A percentile compares a stretch with the other conserved stretches of the same genome.
Conservation (phyloP, 176 grass and related monocot genomes). For the Themeda triandra region DNA sequence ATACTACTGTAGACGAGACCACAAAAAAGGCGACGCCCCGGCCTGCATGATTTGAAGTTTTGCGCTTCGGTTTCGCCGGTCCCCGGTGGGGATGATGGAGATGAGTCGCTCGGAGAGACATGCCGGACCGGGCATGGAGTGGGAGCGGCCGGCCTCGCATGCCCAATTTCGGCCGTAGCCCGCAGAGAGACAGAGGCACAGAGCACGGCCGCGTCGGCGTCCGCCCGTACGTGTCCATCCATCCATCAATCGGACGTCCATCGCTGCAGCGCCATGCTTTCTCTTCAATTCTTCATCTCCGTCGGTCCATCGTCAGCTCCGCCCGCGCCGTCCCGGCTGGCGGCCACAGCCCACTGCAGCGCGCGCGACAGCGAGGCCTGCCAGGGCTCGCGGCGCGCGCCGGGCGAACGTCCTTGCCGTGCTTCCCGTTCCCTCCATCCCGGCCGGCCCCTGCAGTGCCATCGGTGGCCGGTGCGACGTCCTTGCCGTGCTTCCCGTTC, state of each 20-base stretch:
- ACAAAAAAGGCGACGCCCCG: background rate
- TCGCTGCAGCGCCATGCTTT: background rate
- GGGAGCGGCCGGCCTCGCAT: background rate
- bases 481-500: no score
- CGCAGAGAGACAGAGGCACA: background rate
- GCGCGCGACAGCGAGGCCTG: conserved; percentile 2
- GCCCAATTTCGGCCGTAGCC: background rate
- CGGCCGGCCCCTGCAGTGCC: background rate
- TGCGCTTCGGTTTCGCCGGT: background rate
- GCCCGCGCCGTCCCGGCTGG: background rate
- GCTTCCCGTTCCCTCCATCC: background rate
- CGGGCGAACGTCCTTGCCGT: background rate
- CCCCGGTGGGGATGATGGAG: background rate
- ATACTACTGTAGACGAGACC: no score
- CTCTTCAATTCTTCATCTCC: background rate
- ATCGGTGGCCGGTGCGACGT: background rate
- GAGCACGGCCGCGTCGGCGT: background rate
- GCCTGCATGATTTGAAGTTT: background rate
- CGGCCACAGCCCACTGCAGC: background rate
- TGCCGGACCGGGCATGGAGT: background rate
- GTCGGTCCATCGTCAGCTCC: background rate
- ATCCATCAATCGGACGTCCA: background rate
- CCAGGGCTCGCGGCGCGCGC: background rate
- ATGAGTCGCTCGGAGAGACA: background rate
- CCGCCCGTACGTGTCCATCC: background rate